Percentiles rank a stretch among this genome's conserved stretches.
These are phyloP conservation scores for Petunia secreta DNA, from an alignment of 257 asterid species.

Conservation along the genomic window DNA sequence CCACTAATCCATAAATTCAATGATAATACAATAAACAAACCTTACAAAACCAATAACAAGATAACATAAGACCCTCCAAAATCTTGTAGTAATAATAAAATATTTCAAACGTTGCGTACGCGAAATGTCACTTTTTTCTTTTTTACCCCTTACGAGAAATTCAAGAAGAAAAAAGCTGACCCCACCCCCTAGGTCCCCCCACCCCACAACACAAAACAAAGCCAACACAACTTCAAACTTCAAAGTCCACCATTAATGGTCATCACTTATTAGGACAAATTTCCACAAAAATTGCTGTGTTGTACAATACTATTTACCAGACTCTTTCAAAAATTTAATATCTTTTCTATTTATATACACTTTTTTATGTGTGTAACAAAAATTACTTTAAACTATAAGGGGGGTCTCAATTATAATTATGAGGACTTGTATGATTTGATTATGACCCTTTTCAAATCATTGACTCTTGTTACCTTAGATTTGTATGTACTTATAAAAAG, in stretches of 20 bases:
- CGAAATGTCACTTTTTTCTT: conserved; percentile 12
- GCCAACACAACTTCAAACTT: conserved; percentile 23
- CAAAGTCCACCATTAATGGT: conserved; percentile 26
- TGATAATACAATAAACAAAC: not conserved
- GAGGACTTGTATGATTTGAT: conserved; percentile 12
- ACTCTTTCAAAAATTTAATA: not conserved
- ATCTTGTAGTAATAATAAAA: not conserved
- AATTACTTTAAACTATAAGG: not conserved
- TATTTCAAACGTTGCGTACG: conserved; percentile 26
- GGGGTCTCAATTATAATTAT: conserved; percentile 17
- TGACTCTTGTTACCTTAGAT: conserved; percentile 23
- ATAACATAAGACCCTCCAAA: not conserved
- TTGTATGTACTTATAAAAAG: not conserved
- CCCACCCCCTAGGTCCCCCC: not conserved
- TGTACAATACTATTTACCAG: conserved; percentile 7
- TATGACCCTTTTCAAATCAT: conserved; percentile 23
- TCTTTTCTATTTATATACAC: not conserved
- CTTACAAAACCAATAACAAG: too few species aligned
- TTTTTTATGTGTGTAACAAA: not conserved
- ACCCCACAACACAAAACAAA: not conserved
- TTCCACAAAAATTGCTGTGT: conserved; percentile 19
- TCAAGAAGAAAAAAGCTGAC: not conserved
- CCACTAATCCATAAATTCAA: not conserved
- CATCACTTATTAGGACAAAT: not conserved
- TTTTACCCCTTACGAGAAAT: not conserved